Conservation (phyloP, 192 early-diverging fungal species). For the Podila clonocystis region DNA sequence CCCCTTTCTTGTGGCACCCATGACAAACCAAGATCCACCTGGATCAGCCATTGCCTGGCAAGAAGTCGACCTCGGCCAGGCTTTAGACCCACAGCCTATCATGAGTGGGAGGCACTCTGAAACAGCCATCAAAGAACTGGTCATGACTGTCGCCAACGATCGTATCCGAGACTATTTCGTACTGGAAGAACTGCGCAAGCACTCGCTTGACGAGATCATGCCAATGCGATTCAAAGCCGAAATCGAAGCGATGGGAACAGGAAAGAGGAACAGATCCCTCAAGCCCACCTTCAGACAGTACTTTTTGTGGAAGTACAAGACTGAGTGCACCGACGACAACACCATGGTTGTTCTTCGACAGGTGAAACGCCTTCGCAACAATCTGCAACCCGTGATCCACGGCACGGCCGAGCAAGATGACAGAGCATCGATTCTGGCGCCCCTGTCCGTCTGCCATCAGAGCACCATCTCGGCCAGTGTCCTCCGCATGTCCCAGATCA, state of each 20-base stretch:
- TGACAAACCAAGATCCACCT: slow-evolving; percentile 35
- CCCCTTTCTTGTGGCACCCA: slow-evolving; percentile 67
- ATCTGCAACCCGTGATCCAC: slow-evolving; percentile 44
- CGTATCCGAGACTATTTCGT: slow-evolving; percentile 59
- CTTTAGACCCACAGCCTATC: neutral
- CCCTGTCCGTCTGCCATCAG: slow-evolving; percentile 28
- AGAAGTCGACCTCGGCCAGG: slow-evolving; percentile 35
- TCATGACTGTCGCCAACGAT: slow-evolving; percentile 55
- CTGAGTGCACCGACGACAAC: slow-evolving; percentile 18
- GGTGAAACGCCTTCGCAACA: slow-evolving; percentile 42
- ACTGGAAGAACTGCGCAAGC: slow-evolving; percentile 27
- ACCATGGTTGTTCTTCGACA: slow-evolving; percentile 54
- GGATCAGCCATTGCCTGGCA: slow-evolving; percentile 56
- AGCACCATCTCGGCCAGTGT: slow-evolving; percentile 54
- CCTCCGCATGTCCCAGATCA: slow-evolving; percentile 53
- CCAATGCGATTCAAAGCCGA: slow-evolving; percentile 9
- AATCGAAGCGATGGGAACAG: neutral
- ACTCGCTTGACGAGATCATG: slow-evolving; percentile 22
- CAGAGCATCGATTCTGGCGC: slow-evolving; percentile 31
- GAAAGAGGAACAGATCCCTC: neutral
- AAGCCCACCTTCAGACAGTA: slow-evolving; percentile 49
- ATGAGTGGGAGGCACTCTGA: slow-evolving; percentile 22
- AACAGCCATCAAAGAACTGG: slow-evolving; percentile 18
- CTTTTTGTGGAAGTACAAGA: slow-evolving; percentile 44
- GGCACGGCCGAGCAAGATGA: slow-evolving; percentile 19